Base-by-base conservation (phyloP, 805 yeast genomes). In the Sugiyamaella marilandica region DNA sequence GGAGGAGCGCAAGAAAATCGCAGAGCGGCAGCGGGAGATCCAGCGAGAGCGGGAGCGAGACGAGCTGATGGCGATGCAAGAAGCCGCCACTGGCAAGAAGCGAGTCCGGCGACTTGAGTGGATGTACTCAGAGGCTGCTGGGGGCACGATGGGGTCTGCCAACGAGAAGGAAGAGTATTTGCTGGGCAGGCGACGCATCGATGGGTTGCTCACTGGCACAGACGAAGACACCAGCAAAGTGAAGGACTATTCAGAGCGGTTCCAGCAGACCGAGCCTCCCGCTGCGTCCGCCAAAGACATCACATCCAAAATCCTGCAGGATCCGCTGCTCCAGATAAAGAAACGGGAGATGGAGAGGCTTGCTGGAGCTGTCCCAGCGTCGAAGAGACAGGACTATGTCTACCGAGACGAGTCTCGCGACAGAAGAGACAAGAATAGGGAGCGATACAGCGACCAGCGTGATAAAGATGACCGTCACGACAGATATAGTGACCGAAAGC, bases 71-170 rank as follows among this genome's bases (percentile, higher is more conserved):
- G 73, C 71, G 35, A 62, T 80, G 55, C 81, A 78, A 37, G 74
- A 71, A 48, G 63, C 69, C 32, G 62, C 69, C 2, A 70, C 65
- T 55, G 71, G 78, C 59, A 58, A 65, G 59, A 62, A 65, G 57
- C 52, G 74, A 54, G 63, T 68, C 51, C 70, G 76, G 50, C 79
- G 84, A 48, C 73, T 89, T 19, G 85, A 80, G 43, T 91, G 97
- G 97, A 92, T 92, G 95, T 91, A 91, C 64, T 79, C 84, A 11
- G 81, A 76, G 19, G 74, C 81, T 2, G 41, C 45, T 14, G 64
- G 65, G 10, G 60, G 59, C 7, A 49, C 49, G 21, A 59, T 62
- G 55, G 35, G 55, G 34, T 66, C 63, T 33, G 68, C 70, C n/a
- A 71, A 67, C 29, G 72, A 73, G 1, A 71, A 73, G n/a, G 84